Evolutionary conservation across 2,329 filamentous ascomycete species (phyloP), one percentile per base, ranked within the genome.

Genomic region (Dactylonectria macrodidyma): DNA sequence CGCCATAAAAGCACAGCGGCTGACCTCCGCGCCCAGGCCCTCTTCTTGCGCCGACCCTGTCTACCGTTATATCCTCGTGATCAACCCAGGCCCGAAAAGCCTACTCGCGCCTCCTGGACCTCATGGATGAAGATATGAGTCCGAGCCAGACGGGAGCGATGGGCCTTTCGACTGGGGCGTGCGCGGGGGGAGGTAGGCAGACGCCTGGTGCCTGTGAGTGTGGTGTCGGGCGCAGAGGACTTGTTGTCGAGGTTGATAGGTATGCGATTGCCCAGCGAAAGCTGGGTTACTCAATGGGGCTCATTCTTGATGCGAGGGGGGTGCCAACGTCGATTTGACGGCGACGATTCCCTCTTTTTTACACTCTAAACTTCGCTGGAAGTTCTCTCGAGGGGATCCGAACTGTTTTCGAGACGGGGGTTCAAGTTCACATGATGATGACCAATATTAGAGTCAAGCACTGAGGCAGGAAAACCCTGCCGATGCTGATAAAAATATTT

Each of bases 221-320:
- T 70, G 78, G 81, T 66, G 67, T 78, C 80, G 79, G 81, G 79
- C 86, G 89, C 87, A 82, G 84, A 87, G 84, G 86, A 81, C 84
- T 86, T 89, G 92, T 98, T 92, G 95, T 98, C 95, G 91, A 91
- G 92, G 88, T 93, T 89, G 87, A 97, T 90, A 98, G 95, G 92
- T 91, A 98, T 98, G 95, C 95, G 95, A 97, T 98, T 97, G 94
- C 93, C 85, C 80, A 76, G 78, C 69, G 75, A 80, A 75, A 77
- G 75, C 84, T 81, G 84, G 88, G 93, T 97, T 97, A 98, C 95
- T 97, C 95, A 95, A 98, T 97, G 95, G 95, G 95, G 95, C 95
- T 98, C 95, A 98, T 97, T 98, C 94, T 98, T 93, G 95, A 95
- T 89, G 93, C 95, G 95, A 97, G 94, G 93, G 92, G 93, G 84